A percentile compares a stretch with the other conserved stretches of the same genome.
Evolutionary conservation across 805 yeast species (phyloP).

Genomic region (Zygosaccharomyces lentus): DNA sequence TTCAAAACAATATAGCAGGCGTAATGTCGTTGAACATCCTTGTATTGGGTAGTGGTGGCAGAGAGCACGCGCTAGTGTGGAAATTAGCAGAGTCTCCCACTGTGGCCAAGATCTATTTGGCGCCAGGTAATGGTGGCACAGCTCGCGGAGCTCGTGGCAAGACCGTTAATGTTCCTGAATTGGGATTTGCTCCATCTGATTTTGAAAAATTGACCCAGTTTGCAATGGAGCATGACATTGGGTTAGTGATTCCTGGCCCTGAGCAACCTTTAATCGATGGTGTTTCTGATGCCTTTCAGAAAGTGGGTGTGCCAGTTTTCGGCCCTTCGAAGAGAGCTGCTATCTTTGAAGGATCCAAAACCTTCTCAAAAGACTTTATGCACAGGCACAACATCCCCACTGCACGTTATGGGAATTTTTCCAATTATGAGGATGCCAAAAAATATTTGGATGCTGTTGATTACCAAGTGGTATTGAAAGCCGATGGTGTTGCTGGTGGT

Average conservation of each 20-base stretch:
- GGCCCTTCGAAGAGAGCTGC: constrained; percentile 96
- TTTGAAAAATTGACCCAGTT: constrained; percentile 68
- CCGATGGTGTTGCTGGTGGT: constrained; percentile 98
- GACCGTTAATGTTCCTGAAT: constrained; percentile 59
- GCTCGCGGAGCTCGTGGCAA: constrained; percentile 45
- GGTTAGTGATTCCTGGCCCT: constrained; percentile 94
- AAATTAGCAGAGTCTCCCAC: constrained; percentile 72
- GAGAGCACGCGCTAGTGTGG: constrained; percentile 97
- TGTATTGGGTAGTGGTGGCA: constrained; percentile 95
- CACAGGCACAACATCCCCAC: constrained; percentile 89
- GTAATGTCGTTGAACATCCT: constrained; percentile 55
- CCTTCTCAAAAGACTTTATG: constrained; percentile 93
- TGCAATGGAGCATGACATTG: constrained; percentile 62
- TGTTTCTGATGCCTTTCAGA: constrained; percentile 62
- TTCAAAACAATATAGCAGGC: background rate
- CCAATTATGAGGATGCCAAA: constrained; percentile 68
- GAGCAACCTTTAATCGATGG: constrained; percentile 98
- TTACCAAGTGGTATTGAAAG: constrained; percentile 86
- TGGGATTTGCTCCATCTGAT: constrained; percentile 61
- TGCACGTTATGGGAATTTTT: constrained; percentile 83
- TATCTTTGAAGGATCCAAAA: constrained; percentile 92
- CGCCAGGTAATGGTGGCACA: constrained; percentile 98
- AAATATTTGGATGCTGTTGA: constrained; percentile 59
- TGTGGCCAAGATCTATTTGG: constrained; percentile 74
- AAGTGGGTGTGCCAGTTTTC: constrained; percentile 89